These are phyloP conservation scores for Exidia glandulosa DNA, from an alignment of 768 basidiomycete genomes.

Conservation along the genomic window DNA sequence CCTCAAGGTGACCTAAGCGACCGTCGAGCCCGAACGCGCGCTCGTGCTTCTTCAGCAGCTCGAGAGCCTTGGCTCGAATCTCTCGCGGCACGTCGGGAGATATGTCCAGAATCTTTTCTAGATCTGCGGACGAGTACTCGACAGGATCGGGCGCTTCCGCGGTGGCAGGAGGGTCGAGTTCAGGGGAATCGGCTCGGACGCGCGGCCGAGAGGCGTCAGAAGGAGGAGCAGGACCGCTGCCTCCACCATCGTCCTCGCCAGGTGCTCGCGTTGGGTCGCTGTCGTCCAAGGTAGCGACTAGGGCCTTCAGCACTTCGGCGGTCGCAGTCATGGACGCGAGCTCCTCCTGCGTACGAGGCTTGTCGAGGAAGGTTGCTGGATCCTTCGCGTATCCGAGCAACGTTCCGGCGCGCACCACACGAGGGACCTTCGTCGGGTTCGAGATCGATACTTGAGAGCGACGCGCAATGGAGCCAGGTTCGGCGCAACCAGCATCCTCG, in stretches of 20 bases:
- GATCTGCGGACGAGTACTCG: neutral
- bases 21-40: conserved; percentile 22
- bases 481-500: neutral
- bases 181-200: neutral
- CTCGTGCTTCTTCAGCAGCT: conserved; percentile 9
- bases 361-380: conserved; percentile 4
- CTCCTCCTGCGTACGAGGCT: neutral
- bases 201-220: neutral
- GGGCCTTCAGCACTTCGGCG: neutral
- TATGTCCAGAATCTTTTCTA: conserved; percentile 9
- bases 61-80: conserved; percentile 3
- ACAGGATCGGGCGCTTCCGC: conserved; percentile 12
- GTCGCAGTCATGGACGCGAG: neutral
- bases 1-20: conserved; percentile 18
- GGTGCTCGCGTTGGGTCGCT: too few relatives aligned
- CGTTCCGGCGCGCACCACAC: conserved; percentile 1
- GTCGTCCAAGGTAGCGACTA: neutral
- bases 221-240: neutral
- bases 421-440: conserved; percentile 4
- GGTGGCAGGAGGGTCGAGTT: conserved; percentile 15
- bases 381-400: conserved; percentile 2
- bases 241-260: neutral
- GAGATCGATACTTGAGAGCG: conserved; percentile 1
- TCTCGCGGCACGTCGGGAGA: conserved; percentile 10
- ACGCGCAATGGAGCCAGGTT: conserved; percentile 2